Base-by-base conservation (phyloP, 73 alveolate species). In the Paramecium sonneborni region DNA sequence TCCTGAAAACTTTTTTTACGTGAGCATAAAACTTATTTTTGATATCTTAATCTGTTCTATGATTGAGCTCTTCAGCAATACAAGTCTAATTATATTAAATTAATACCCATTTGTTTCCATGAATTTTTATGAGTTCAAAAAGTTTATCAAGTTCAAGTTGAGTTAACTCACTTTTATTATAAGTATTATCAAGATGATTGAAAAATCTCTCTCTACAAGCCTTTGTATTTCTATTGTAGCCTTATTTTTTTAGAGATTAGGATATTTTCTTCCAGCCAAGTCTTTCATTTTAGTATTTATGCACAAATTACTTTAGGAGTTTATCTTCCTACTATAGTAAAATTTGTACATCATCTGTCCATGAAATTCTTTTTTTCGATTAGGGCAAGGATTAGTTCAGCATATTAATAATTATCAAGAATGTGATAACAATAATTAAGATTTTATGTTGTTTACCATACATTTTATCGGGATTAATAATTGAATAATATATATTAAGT, bases 141-240 rank as follows among this genome's bases (percentile, higher is more conserved):
- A 62, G 44, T 30, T 62, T 62, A 62, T 32, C 44, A 9, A 30
- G 44, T 26, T 62, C 84, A 2, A 1, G 44, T 7, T 24, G 15
- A 62, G 28, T 26, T 2, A 62, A 9, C 11, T 62, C 84, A 1
- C 28, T 7, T 62, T 62, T 30, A 30, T 62, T 62, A 6, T 11
- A 32, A 15, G 68, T 4, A 18, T 62, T 62, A 30, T 62, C 39
- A 26, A 62, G 44, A 28, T 62, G 46, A 30, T 62, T 26, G 84
- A 30, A 62, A 26, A 62, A 62, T 62, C 84, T 62, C 44, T 62
- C 84, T 5, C 84, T 24, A 62, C 84, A 62, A 30, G 84, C 84
- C 46, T 62, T 62, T 5, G 44, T 62, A 30, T 12, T 30, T 30
- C 84, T 26, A 8, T 62, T 10, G 24, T 30, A 62, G 26, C 84